A percentile compares a stretch with the other conserved stretches of the same genome.
These are phyloP conservation scores for Chalciporus pseudorubinellus DNA, from an alignment of 768 basidiomycete species.

Conservation along the genomic window DNA sequence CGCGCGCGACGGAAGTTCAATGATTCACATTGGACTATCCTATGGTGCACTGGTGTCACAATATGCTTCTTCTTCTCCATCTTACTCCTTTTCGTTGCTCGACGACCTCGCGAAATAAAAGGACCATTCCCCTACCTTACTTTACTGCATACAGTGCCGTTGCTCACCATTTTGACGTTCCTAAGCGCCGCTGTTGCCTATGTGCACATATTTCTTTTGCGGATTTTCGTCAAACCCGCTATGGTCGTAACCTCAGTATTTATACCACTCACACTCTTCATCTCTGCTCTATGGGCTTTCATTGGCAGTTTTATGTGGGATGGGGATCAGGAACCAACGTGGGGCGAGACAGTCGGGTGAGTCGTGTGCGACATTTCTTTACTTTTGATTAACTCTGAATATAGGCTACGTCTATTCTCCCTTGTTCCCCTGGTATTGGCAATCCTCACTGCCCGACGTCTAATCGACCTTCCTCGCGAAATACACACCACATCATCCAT, in stretches of 20 bases:
- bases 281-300: slow-evolving; percentile 80
- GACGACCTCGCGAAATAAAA: slow-evolving; percentile 34
- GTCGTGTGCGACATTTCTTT: slow-evolving; percentile 23
- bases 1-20: slow-evolving; percentile 68
- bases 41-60: slow-evolving; percentile 60
- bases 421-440: slow-evolving; percentile 70
- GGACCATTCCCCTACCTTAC: slow-evolving; percentile 58
- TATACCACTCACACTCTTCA: slow-evolving; percentile 68
- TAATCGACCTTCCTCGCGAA: slow-evolving; percentile 67
- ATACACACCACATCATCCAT: slow-evolving; percentile 63
- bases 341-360: slow-evolving; percentile 81
- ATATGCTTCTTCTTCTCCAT: slow-evolving; percentile 62
- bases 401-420: slow-evolving; percentile 61
- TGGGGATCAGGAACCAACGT: slow-evolving; percentile 55
- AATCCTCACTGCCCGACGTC: slow-evolving; percentile 65
- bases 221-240: slow-evolving; percentile 81
- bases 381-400: slow-evolving; percentile 9
- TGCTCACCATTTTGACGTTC: slow-evolving; percentile 70
- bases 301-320: slow-evolving; percentile 73
- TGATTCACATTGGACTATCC: slow-evolving; percentile 67
- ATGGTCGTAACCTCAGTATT: slow-evolving; percentile 76
- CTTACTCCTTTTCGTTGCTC: slow-evolving; percentile 60
- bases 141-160: slow-evolving; percentile 72
- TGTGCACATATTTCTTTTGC: slow-evolving; percentile 69
- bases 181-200: slow-evolving; percentile 72